A percentile compares a stretch with the other conserved stretches of the same genome.
Conservation (phyloP, 2,329 filamentous ascomycete species). For the Didymosphaeria variabile region DNA sequence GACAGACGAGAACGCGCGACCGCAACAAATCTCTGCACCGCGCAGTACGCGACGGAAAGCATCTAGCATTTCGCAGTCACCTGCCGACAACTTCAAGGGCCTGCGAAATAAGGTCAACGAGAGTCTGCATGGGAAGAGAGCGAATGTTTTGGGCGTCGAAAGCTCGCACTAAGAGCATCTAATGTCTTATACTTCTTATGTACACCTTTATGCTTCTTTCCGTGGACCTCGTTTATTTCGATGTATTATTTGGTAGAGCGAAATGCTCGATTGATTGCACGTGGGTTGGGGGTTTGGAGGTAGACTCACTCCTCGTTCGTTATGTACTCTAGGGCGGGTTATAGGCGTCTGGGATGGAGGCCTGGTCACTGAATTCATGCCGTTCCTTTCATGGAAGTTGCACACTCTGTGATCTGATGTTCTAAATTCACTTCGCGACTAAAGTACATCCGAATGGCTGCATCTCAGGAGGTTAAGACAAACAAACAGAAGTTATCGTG, state of each 20-base stretch:
- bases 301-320: conserved; percentile 9
- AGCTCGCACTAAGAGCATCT: conserved; percentile 46
- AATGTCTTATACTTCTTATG: conserved; percentile 8
- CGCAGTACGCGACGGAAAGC: conserved; percentile 55
- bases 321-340: conserved; percentile 7
- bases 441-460: too few species aligned
- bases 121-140: conserved; percentile 56
- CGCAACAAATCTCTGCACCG: conserved; percentile 45
- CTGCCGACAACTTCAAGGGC: conserved; percentile 54
- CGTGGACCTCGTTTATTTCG: background rate
- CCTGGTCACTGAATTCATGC: conserved; percentile 2
- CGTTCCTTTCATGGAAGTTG: background rate
- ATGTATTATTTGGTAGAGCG: conserved; percentile 9
- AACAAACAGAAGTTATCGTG: too few species aligned
- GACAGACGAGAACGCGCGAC: conserved; percentile 34
- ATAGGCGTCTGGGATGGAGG: background rate
- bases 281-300: conserved; percentile 1
- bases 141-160: conserved; percentile 57
- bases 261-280: background rate
- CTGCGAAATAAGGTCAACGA: conserved; percentile 57
- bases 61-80: conserved; percentile 47
- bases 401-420: background rate
- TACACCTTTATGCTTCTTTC: background rate
- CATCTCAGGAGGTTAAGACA: too few species aligned
- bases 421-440: too few species aligned